phyloP scores from a whole-genome alignment of 768 basidiomycete genomes.

The Crucibulum laeve region DNA sequence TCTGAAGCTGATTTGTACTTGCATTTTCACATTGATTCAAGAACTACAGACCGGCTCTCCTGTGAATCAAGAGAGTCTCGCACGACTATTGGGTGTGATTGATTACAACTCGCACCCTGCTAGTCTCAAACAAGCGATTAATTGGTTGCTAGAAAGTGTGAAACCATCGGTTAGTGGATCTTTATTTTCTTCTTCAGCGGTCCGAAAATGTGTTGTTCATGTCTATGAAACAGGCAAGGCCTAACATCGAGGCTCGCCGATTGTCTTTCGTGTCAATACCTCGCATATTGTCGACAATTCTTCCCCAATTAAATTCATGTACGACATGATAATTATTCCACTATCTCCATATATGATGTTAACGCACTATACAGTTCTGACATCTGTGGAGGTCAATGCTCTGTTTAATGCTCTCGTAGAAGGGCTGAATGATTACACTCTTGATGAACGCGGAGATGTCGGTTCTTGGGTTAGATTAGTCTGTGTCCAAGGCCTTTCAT shows the following conservation, averaged over 20 bases:
- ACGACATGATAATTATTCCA: slow-evolving; percentile 12
- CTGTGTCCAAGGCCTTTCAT: slow-evolving; percentile 63
- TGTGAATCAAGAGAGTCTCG: slow-evolving; percentile 68
- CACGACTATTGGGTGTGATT: slow-evolving; percentile 62
- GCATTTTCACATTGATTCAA: slow-evolving; percentile 48
- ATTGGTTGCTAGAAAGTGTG: slow-evolving; percentile 57
- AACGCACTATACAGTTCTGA: slow-evolving; percentile 39
- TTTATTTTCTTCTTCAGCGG: not conserved
- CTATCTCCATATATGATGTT: not conserved
- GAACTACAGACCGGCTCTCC: slow-evolving; percentile 53
- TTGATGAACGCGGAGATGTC: slow-evolving; percentile 93
- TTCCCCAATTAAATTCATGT: slow-evolving; percentile 41
- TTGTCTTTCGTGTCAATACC: slow-evolving; percentile 42
- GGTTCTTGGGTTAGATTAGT: slow-evolving; percentile 92
- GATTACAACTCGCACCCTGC: slow-evolving; percentile 56
- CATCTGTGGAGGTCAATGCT: slow-evolving; percentile 35
- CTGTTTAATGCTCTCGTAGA: slow-evolving; percentile 54
- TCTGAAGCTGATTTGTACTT: slow-evolving; percentile 7
- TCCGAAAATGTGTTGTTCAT: not conserved
- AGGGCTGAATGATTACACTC: slow-evolving; percentile 88
- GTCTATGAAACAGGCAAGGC: slow-evolving; percentile 17
- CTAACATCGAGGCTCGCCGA: slow-evolving; percentile 34
- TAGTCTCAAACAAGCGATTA: slow-evolving; percentile 48
- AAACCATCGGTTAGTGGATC: slow-evolving; percentile 43
- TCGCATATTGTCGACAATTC: slow-evolving; percentile 41